These are phyloP conservation scores for Monascus ruber DNA, from an alignment of 2,329 filamentous ascomycete genomes.

Conservation along the genomic window DNA sequence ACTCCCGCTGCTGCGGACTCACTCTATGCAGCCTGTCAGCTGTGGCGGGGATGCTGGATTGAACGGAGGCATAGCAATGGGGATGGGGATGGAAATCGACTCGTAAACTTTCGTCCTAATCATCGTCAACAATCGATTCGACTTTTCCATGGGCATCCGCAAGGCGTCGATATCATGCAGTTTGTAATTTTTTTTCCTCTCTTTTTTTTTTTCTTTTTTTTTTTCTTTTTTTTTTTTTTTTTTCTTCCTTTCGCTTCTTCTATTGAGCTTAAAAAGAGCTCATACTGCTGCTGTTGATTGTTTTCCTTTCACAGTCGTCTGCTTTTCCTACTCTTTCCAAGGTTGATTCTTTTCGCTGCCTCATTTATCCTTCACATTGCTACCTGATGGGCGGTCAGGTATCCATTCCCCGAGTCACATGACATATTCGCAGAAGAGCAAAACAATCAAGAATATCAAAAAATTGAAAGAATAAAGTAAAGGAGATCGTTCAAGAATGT, in stretches of 20 bases:
- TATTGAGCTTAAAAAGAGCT: background rate
- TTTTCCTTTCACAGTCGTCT: too few species aligned
- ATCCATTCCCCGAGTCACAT: too few species aligned
- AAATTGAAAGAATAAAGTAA: too few species aligned
- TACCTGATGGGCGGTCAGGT: too few species aligned
- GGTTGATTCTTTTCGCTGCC: background rate
- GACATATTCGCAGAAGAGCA: too few species aligned
- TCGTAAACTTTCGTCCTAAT: conserved; percentile 9
- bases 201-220: background rate
- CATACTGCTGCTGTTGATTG: too few species aligned
- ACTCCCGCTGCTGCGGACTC: conserved; percentile 21
- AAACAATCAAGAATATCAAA: too few species aligned
- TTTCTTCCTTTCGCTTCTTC: background rate
- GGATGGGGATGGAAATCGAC: conserved; percentile 31
- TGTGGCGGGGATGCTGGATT: conserved; percentile 10
- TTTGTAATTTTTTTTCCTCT: background rate
- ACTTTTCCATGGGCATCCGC: background rate
- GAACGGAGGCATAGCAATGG: conserved; percentile 23
- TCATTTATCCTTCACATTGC: too few species aligned
- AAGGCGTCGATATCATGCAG: background rate
- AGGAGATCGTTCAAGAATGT: too few species aligned
- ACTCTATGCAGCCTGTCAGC: conserved; percentile 14
- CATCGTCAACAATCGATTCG: background rate
- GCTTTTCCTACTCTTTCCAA: background rate
- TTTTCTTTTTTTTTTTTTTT: background rate